Evolutionary conservation across 805 yeast species (phyloP), one percentile per base, ranked within the genome.

Genomic region (Phaffomyces thermotolerans): DNA sequence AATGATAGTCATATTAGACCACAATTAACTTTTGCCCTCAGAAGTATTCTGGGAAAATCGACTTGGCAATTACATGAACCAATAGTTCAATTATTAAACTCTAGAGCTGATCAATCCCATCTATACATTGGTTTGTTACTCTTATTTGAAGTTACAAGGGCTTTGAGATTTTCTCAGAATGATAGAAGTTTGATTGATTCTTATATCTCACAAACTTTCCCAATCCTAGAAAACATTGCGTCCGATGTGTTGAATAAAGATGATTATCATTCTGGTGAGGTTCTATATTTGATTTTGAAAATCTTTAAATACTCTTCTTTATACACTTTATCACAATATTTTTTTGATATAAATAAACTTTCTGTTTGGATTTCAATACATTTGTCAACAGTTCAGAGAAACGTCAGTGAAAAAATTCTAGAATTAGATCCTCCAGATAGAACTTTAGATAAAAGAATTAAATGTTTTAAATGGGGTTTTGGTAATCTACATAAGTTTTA

Each of bases 401-500:
- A 66, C 8, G 66, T 79, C 13, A 86, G 86, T 1, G 52, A 62
- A 4, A 75, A 73, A 49, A 73, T 81, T 1, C 48, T 71, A 51
- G 68, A 69, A 9, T 48, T 73, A 3, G 75, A 74, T 24, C 67
- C 71, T 12, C 67, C 72, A 17, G 81, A 76, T 45, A 70, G 78
- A 45, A 56, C 59, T 40, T 59, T 64, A 34, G 74, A 60, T 51
- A 70, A 55, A 54, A 67, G 82, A 74, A 81, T 69, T 58, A 91
- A 79, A 63, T 79, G 78, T 56, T 90, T 72, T 67, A 93, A 93
- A 62, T 91, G 99, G 98, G 80, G 91, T 5, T 79, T 79, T 52
- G 88, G 85, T 34, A 88, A 88, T 59, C 59, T 90, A 41, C 75
- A 74, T 53, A 75, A 91, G 52, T 66, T 89, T 17, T 81, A 84